Percentiles rank a stretch among this genome's conserved stretches.
Conservation (phyloP, 371 early-diverging fungal species). For the Dipsacomyces acuminosporus region DNA sequence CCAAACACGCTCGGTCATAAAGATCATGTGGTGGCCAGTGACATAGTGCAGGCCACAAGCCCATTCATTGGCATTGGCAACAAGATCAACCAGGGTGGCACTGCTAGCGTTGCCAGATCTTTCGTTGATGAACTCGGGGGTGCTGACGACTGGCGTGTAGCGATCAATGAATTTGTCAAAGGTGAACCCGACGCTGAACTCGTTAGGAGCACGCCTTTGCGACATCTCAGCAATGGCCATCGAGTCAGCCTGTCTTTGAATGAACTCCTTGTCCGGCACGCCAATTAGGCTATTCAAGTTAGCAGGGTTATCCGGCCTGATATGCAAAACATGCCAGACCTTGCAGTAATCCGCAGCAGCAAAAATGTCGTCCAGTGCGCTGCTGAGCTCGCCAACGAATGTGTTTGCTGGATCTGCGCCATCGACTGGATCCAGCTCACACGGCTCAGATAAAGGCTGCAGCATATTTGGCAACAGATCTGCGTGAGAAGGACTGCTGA, state of each 20-base stretch:
- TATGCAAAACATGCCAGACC: constrained; percentile 54
- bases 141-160: constrained; percentile 47
- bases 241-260: constrained; percentile 63
- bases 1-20: constrained; percentile 69
- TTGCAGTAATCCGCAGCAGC: constrained; percentile 55
- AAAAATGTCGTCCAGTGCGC: constrained; percentile 63
- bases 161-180: constrained; percentile 64
- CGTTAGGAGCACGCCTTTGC: constrained; percentile 48
- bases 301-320: constrained; percentile 47
- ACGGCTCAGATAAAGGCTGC: constrained; percentile 4
- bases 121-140: constrained; percentile 36
- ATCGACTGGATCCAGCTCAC: constrained; percentile 27
- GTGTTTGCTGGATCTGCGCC: constrained; percentile 52
- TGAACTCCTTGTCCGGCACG: constrained; percentile 51
- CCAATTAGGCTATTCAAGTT: constrained; percentile 12
- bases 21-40: constrained; percentile 61
- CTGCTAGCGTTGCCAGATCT: too few relatives aligned
- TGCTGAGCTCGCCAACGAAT: constrained; percentile 61
- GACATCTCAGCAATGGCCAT: constrained; percentile 61
- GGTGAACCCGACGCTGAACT: constrained; percentile 59
- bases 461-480: constrained; percentile 3
- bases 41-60: constrained; percentile 37
- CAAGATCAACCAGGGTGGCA: constrained; percentile 28
- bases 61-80: constrained; percentile 33
- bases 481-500: not conserved